Evolutionary conservation across 1,284 basidiomycete genomes (phyloP).

Genomic region (Leccinum brunneo-olivaceum): DNA sequence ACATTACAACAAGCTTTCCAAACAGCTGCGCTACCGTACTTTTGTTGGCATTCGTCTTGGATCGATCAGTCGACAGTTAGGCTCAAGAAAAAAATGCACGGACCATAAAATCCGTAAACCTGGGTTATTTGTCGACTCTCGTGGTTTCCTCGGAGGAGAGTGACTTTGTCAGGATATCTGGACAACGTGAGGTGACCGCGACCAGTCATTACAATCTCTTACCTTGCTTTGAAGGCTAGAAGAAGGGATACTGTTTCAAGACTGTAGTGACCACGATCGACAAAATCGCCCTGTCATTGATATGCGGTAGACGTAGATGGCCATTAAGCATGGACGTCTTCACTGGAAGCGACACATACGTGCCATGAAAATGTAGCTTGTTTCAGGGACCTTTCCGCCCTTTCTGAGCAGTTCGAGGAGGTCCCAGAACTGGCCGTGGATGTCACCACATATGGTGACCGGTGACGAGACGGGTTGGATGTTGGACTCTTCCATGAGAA

Average conservation of each 20-base stretch:
- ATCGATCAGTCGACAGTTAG: background rate
- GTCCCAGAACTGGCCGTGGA: conserved; percentile 97
- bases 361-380: conserved; percentile 98
- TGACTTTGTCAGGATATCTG: conserved; percentile 91
- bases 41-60: conserved; percentile 91
- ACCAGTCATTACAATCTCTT: conserved; percentile 15
- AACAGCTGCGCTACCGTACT: conserved; percentile 89
- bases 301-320: no score
- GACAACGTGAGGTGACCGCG: conserved; percentile 4
- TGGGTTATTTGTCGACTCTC: conserved; percentile 96
- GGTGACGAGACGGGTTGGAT: conserved; percentile 90
- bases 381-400: conserved; percentile 83
- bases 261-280: conserved; percentile 94
- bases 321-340: conserved; percentile 16
- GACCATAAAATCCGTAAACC: conserved; percentile 96
- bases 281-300: conserved; percentile 91
- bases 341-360: conserved; percentile 37
- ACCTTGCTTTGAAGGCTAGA: conserved; percentile 88
- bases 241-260: conserved; percentile 92
- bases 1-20: conserved; percentile 96
- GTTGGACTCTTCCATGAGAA: conserved; percentile 92
- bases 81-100: conserved; percentile 19
- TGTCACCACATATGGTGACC: conserved; percentile 90
- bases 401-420: conserved; percentile 85
- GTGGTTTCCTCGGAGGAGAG: conserved; percentile 89